Base-by-base conservation (phyloP, 768 basidiomycete genomes). In the Amanita inopinata region DNA sequence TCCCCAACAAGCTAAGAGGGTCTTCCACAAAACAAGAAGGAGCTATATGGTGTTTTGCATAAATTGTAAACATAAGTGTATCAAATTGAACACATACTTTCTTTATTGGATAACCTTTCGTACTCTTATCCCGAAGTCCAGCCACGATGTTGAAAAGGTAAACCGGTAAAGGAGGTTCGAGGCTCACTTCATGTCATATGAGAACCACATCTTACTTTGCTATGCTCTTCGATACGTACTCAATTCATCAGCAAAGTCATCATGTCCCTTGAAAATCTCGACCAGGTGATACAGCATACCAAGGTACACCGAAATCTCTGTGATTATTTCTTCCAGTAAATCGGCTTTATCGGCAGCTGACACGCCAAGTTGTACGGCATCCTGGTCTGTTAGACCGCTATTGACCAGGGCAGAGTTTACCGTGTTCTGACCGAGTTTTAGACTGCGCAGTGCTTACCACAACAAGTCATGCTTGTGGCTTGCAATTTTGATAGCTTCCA, bases 101-200 rank as follows among this genome's bases (percentile, higher is more conserved):
- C 66, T 98, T 99, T 53, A 96, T 86, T 0, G 96, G 96, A 62
- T 96, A 99, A 4, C 89, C 89, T 56, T 88, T 92, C 2, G 90
- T 85, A 55, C 84, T 86, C 64, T 91, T 90, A 59, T 98, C 94
- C 51, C 89, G 80, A 31, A 97, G 66, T 31, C 82, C 80, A 17
- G 90, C 82, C n/a, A 97, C 82, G 35, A 92, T 74, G 41, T 83
- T 83, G 66, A 96, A 89, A 12, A 98, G 68, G 55, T 92, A 92
- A 5, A 94, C 80, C 1, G 94, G 93, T 15, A 98, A 65, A 9
- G 96, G 93, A 9, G 93, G 93, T 35, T 94, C 89, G 63, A 94
- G 71, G 51, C 84, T 85, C 93, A 99, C 94, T 97, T 49, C 19
- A 40, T 46, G 40, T 44, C 22, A 40, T 31, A 46, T 40, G 37